phyloP scores from a whole-genome alignment of 805 yeast species.

The Komagataella pastoris region DNA sequence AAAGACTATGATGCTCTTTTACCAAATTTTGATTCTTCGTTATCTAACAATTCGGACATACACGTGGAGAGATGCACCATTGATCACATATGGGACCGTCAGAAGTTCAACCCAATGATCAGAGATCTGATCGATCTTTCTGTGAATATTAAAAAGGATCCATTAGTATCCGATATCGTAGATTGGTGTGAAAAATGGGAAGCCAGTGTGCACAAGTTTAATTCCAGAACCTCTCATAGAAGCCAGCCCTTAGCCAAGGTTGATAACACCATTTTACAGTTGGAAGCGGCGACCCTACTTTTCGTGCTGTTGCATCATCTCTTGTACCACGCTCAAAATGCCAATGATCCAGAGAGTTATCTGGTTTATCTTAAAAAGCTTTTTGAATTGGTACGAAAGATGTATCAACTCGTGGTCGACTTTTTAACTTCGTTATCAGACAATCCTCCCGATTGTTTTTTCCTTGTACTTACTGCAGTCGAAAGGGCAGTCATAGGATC shows the following conservation, averaged over 20 bases:
- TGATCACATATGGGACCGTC: constrained; percentile 8
- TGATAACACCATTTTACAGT: background rate
- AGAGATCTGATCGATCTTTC: constrained; percentile 9
- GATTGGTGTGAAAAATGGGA: background rate
- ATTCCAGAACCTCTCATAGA: background rate
- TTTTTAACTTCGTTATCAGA: background rate
- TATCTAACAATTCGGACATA: constrained; percentile 6
- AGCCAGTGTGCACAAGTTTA: background rate
- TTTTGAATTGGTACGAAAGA: background rate
- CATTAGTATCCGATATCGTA: constrained; percentile 11
- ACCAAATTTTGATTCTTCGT: constrained; percentile 5
- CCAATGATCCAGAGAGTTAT: constrained; percentile 1
- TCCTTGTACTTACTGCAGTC: background rate
- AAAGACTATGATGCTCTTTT: constrained; percentile 5
- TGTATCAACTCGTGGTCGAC: background rate
- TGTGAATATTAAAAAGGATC: constrained; percentile 8
- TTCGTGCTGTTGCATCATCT: constrained; percentile 8
- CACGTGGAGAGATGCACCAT: constrained; percentile 10
- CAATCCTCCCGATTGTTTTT: background rate
- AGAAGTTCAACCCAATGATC: constrained; percentile 7
- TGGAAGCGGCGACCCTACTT: constrained; percentile 5
- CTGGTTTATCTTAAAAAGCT: background rate
- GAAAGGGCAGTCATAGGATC: background rate
- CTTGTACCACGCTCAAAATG: constrained; percentile 8
- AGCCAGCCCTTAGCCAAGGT: background rate